A percentile compares a stretch with the other conserved stretches of the same genome.
phyloP scores from a whole-genome alignment of 2,329 filamentous ascomycete genomes.

The Xylariaceae sp. region DNA sequence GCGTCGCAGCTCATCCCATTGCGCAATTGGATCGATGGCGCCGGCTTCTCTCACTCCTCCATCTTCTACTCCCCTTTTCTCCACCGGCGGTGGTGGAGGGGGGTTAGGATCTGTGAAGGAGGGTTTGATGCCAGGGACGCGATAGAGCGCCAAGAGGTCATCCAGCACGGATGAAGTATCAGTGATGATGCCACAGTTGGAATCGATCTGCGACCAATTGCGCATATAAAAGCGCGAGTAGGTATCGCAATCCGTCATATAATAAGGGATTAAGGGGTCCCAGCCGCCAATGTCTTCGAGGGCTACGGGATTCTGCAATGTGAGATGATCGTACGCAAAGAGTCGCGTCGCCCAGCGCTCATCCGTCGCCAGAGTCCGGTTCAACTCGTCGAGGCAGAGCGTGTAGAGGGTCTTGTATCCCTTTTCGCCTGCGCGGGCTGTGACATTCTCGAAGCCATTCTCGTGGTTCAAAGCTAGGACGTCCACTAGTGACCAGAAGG shows the following conservation, averaged over 20 bases:
- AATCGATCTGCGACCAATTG: slow-evolving; percentile 39
- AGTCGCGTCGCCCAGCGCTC: slow-evolving; percentile 48
- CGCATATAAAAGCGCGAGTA: slow-evolving; percentile 45
- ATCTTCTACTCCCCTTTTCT: slow-evolving; percentile 11
- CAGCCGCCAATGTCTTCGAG: slow-evolving; percentile 49
- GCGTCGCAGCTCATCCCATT: slow-evolving; percentile 27
- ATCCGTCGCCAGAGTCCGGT: slow-evolving; percentile 29
- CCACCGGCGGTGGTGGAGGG: slow-evolving; percentile 25
- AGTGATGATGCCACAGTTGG: slow-evolving; percentile 39
- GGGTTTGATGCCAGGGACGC: slow-evolving; percentile 36
- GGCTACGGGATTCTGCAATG: slow-evolving; percentile 50
- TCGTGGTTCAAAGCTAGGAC: slow-evolving; percentile 44
- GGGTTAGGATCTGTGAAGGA: slow-evolving; percentile 37
- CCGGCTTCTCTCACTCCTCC: slow-evolving; percentile 14
- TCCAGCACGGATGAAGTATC: slow-evolving; percentile 43
- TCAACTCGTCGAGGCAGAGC: slow-evolving; percentile 35
- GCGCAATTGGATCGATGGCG: slow-evolving; percentile 27
- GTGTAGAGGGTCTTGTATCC: slow-evolving; percentile 41
- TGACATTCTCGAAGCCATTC: slow-evolving; percentile 33
- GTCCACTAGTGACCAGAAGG: slow-evolving; percentile 36
- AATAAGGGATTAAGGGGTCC: slow-evolving; percentile 55
- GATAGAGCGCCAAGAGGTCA: slow-evolving; percentile 42
- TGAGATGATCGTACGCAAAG: slow-evolving; percentile 54
- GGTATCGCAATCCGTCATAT: slow-evolving; percentile 54
- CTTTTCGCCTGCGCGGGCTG: slow-evolving; percentile 29